phyloP scores from a whole-genome alignment of 768 basidiomycete genomes.

The Lentinula edodes region DNA sequence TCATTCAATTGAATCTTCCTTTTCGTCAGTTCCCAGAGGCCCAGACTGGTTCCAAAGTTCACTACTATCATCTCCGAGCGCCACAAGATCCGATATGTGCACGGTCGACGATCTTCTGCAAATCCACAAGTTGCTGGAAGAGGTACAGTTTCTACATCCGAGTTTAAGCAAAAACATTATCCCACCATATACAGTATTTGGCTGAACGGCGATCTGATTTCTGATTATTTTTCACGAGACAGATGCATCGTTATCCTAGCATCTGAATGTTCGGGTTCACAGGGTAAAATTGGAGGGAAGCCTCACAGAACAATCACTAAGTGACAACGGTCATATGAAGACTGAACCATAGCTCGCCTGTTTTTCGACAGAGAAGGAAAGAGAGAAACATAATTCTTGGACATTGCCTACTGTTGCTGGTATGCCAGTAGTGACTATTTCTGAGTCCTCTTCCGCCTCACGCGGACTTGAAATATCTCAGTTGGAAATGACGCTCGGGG shows the following conservation, averaged over 20 bases:
- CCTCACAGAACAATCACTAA: neutral
- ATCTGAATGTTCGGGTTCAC: constrained; percentile 18
- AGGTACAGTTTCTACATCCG: constrained; percentile 7
- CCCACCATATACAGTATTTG: neutral
- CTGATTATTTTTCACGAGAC: constrained; percentile 18
- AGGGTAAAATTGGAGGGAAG: neutral
- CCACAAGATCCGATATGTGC: too few species aligned
- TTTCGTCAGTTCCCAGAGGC: too few species aligned
- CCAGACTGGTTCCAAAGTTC: too few species aligned
- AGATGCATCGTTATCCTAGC: constrained; percentile 26
- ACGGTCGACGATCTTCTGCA: neutral
- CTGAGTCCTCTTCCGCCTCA: neutral
- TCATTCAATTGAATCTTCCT: too few species aligned
- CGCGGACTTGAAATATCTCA: constrained; percentile 8
- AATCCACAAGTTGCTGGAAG: neutral
- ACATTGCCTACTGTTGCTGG: constrained; percentile 39
- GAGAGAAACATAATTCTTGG: constrained; percentile 27
- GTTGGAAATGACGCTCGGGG: constrained; percentile 34
- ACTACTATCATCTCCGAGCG: too few species aligned
- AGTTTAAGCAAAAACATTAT: constrained; percentile 30
- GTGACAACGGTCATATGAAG: neutral
- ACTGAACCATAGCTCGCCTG: constrained; percentile 27
- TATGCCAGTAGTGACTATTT: neutral
- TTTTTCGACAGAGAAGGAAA: constrained; percentile 18
- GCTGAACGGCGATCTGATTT: constrained; percentile 10